Evolutionary conservation across 2,329 filamentous ascomycete genomes (phyloP).

Genomic region (Penicillium digitatum): DNA sequence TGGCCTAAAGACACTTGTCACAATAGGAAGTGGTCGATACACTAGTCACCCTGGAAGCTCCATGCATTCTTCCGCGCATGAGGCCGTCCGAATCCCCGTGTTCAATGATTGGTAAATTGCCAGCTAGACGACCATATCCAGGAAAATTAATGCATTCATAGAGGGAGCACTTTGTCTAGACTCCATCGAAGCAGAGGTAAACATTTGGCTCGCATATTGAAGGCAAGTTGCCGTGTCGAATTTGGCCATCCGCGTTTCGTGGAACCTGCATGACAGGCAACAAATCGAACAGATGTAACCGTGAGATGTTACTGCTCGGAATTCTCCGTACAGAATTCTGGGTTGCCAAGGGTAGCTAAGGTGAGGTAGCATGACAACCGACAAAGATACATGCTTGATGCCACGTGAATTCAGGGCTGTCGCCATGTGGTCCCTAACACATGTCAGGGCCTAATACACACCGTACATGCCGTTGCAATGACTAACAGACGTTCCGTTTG

Average conservation of each 20-base stretch:
- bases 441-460: too few species aligned
- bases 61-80: background rate
- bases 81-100: background rate
- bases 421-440: too few species aligned
- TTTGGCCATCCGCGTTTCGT: background rate
- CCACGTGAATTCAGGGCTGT: background rate
- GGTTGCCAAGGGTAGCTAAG: background rate
- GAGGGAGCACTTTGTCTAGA: too few species aligned
- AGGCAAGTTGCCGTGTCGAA: background rate
- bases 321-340: background rate
- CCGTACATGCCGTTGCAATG: too few species aligned
- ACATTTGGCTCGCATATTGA: background rate
- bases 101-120: background rate
- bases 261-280: background rate
- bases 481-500: too few species aligned
- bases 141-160: background rate
- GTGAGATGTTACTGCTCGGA: background rate
- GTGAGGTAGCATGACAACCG: background rate
- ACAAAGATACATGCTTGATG: background rate
- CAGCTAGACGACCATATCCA: too few species aligned
- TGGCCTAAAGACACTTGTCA: background rate
- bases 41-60: background rate
- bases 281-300: background rate
- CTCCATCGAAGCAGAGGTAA: background rate
- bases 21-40: constrained; percentile 6